Evolutionary conservation across 1,284 basidiomycete genomes (phyloP).

Genomic region (Bondarzewia mesenterica): DNA sequence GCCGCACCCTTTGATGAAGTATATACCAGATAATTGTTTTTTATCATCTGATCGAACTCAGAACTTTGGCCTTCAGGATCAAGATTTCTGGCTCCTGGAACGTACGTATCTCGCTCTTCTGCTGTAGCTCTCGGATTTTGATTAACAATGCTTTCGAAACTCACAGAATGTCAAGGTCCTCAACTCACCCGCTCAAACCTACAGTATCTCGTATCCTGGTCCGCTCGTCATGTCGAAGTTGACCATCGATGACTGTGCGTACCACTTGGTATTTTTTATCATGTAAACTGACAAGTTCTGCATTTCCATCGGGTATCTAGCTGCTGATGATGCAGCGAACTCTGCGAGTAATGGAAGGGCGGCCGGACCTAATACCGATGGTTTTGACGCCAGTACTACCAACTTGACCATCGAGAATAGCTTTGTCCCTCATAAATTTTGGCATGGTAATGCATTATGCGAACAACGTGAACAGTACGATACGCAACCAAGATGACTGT

Average conservation of each 20-base stretch:
- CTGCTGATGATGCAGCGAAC: constrained; percentile 33
- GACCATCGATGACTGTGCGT: constrained; percentile 30
- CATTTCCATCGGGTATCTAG: too few relatives aligned
- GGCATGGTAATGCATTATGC: not conserved
- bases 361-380: constrained; percentile 40
- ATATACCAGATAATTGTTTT: not conserved
- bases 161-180: constrained; percentile 27
- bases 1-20: constrained; percentile 32
- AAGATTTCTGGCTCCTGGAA: constrained; percentile 43
- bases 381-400: constrained; percentile 39
- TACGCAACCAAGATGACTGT: constrained; percentile 39
- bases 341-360: constrained; percentile 31
- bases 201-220: constrained; percentile 26
- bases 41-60: not conserved
- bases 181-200: constrained; percentile 29
- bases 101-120: constrained; percentile 19
- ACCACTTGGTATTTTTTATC: too few relatives aligned
- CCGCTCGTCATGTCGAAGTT: constrained; percentile 22
- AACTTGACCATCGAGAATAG: constrained; percentile 36
- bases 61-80: constrained; percentile 28
- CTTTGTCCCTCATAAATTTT: constrained; percentile 2
- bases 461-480: constrained; percentile 4
- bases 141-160: not conserved
- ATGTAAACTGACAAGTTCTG: too few relatives aligned
- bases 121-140: not conserved